Evolutionary conservation across 768 basidiomycete species (phyloP).

Genomic region (Phanerodontia chrysosporium): DNA sequence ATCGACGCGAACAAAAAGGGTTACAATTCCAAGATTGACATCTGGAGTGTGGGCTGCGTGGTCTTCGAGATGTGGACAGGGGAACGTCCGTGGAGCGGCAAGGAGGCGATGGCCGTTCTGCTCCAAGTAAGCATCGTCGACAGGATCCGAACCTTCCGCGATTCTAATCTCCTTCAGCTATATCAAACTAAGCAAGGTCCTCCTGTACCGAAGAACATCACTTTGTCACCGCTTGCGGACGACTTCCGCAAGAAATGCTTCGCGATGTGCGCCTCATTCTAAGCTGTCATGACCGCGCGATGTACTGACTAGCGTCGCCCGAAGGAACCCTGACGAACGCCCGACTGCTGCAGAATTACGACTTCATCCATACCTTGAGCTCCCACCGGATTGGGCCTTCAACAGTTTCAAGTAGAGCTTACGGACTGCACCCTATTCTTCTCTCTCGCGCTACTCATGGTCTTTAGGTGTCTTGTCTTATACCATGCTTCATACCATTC

Average conservation of each 20-base stretch:
- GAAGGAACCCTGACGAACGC: constrained; percentile 83
- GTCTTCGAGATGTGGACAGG: constrained; percentile 99
- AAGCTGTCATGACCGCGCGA: no score
- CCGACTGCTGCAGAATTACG: constrained; percentile 77
- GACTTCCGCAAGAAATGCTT: constrained; percentile 90
- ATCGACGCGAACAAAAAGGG: constrained; percentile 83
- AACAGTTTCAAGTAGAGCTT: constrained; percentile 38
- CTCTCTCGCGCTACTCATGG: background rate
- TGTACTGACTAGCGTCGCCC: no score
- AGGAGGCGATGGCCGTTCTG: constrained; percentile 90
- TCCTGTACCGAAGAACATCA: constrained; percentile 82
- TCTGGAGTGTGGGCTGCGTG: constrained; percentile 99
- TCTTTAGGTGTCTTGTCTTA: background rate
- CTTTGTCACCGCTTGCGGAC: constrained; percentile 68
- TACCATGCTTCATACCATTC: constrained; percentile 21
- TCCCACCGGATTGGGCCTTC: constrained; percentile 75
- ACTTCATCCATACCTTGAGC: constrained; percentile 71
- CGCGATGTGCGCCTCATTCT: constrained; percentile 58
- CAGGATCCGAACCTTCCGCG: background rate
- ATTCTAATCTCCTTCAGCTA: constrained; percentile 43
- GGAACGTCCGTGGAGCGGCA: constrained; percentile 89
- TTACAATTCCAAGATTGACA: constrained; percentile 96
- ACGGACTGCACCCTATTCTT: constrained; percentile 3
- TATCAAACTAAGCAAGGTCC: constrained; percentile 83
- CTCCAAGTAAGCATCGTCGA: constrained; percentile 69